Evolutionary conservation across 345 rosid genomes (phyloP), one percentile per base, ranked within the genome.

Genomic region (Salix dunnii): DNA sequence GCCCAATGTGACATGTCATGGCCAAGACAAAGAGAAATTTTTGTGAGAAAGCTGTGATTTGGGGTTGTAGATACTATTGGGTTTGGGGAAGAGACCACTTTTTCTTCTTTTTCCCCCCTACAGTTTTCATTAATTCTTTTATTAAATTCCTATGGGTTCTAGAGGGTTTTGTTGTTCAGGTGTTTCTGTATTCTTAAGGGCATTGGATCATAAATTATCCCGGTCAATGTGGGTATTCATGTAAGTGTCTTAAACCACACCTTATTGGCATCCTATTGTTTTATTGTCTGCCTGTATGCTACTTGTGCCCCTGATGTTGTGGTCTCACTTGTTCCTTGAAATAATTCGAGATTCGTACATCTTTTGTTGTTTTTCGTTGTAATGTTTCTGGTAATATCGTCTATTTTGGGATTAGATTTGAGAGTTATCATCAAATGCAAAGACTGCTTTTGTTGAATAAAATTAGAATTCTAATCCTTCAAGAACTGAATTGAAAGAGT

Each of bases 51-150:
- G 70, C n/a, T 63, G 77, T 67, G 61, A 74, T 62, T 74, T 74
- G 78, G 82, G 71, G 79, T 72, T 80, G 82, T 80, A 80, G 82
- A 80, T 80, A 80, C 82, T 53, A 23, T 63, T 71, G 78, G 78
- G 61, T 74, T 23, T 40, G 78, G 72, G 71, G 53, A 66, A 6
- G 74, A 74, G 67, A 74, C 71, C 27, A 70, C 65, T 48, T 69
- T 48, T 62, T 74, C 31, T 25, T 42, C 73, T 20, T 60, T 74
- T 0, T 6, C 35, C 35, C 6, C 6, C 35, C 35, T 33, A 43
- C 61, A 43, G 33, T 65, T 43, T 79, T 63, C 64, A 27, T 71
- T 74, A 33, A 77, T 77, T 77, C 80, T 77, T 77, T 77, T 65
- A 77, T 77, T 77, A 72, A 63, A 72, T 78, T 67, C 36, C 43